Conservation (phyloP, 305 asterid genomes). For the Ruellia speciosa region DNA sequence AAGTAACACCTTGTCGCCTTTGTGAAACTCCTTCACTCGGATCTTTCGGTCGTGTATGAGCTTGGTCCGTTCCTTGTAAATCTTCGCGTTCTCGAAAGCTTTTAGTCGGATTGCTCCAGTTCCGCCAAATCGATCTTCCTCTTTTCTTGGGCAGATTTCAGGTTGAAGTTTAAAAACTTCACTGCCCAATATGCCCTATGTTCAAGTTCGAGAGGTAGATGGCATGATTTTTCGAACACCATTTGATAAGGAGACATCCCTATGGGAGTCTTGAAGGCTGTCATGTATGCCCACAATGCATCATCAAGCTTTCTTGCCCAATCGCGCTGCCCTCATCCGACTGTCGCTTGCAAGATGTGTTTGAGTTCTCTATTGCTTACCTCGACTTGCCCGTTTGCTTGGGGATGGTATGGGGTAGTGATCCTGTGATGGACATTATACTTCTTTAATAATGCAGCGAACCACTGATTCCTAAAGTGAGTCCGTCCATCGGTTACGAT, state of each 20-base stretch:
- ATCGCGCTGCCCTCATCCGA: neutral
- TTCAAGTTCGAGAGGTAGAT: too few relatives aligned
- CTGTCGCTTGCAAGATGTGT: neutral
- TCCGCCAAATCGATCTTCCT: neutral
- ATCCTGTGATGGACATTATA: too few relatives aligned
- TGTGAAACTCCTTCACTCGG: too few relatives aligned
- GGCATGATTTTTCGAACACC: neutral
- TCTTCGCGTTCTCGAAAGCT: too few relatives aligned
- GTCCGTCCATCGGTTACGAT: neutral
- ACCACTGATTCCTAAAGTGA: neutral
- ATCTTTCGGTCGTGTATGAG: too few relatives aligned
- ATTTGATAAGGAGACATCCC: neutral
- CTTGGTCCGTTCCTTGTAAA: too few relatives aligned
- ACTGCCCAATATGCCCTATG: too few relatives aligned
- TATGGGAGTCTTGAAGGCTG: neutral
- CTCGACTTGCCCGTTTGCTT: neutral
- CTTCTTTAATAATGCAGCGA: neutral
- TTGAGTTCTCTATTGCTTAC: neutral
- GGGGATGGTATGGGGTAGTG: neutral
- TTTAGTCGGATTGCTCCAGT: too few relatives aligned
- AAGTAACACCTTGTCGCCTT: too few relatives aligned
- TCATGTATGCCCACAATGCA: constrained; percentile 2
- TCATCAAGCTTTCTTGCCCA: neutral
- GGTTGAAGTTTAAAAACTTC: too few relatives aligned
- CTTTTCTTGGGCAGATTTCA: neutral